Percentiles rank a stretch among this genome's conserved stretches.
phyloP scores from a whole-genome alignment of 2,329 filamentous ascomycete genomes.

The Cladosporium sp. region DNA sequence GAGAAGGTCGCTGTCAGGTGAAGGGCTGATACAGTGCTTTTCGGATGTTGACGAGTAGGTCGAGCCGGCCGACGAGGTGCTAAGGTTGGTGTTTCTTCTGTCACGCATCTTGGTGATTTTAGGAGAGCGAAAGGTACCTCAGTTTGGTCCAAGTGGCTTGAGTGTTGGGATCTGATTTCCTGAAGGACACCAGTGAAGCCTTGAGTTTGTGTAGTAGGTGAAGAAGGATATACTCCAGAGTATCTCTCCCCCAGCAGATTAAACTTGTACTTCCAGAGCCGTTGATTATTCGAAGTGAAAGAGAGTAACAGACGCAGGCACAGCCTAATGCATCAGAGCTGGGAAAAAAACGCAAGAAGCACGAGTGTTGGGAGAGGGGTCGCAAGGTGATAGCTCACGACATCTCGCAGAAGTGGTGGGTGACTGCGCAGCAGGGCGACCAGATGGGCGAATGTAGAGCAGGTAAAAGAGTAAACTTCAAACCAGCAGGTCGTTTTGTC shows the following conservation, averaged over 20 bases:
- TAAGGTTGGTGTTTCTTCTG: slow-evolving; percentile 45
- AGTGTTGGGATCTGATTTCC: background rate
- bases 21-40: slow-evolving; percentile 32
- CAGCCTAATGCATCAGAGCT: slow-evolving; percentile 3
- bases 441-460: background rate
- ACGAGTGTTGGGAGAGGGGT: background rate
- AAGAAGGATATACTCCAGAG: no score
- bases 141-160: background rate
- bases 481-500: no score
- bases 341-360: background rate
- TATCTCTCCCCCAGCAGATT: background rate
- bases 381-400: slow-evolving; percentile 2
- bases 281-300: slow-evolving; percentile 1
- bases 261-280: background rate
- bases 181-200: background rate
- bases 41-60: slow-evolving; percentile 64
- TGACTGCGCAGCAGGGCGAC: background rate
- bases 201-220: no score
- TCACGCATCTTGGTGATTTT: slow-evolving; percentile 43
- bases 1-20: slow-evolving; percentile 3
- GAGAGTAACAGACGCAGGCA: slow-evolving; percentile 1
- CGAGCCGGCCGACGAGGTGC: slow-evolving; percentile 65
- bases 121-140: no score
- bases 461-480: background rate
- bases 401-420: slow-evolving; percentile 7